phyloP scores from a whole-genome alignment of 306 rosid genomes.

The Prunus dulcis region DNA sequence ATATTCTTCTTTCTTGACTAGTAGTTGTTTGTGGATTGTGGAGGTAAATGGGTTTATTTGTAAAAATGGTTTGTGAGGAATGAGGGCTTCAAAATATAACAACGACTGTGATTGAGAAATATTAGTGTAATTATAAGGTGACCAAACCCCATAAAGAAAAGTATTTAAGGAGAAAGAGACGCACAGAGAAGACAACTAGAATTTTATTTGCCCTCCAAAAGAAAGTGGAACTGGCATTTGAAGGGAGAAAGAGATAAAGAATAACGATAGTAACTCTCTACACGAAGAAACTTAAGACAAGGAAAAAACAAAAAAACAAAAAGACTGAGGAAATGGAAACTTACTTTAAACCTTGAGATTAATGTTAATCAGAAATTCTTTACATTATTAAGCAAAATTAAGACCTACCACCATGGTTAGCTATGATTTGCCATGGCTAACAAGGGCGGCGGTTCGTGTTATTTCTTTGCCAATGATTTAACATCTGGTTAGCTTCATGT shows the following conservation, averaged over 20 bases:
- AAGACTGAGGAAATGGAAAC: too few relatives aligned
- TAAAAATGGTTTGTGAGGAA: neutral
- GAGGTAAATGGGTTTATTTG: neutral
- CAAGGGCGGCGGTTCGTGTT: too few relatives aligned
- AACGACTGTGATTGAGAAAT: neutral
- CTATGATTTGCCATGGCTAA: too few relatives aligned
- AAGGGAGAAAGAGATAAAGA: neutral
- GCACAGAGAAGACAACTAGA: neutral
- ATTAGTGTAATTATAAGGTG: neutral
- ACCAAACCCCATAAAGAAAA: neutral
- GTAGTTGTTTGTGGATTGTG: neutral
- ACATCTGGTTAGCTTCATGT: too few relatives aligned
- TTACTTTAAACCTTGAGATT: too few relatives aligned
- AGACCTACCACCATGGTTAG: too few relatives aligned
- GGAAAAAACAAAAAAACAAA: too few relatives aligned
- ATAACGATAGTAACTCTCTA: too few relatives aligned
- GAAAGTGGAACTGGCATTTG: neutral
- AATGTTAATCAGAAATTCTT: too few relatives aligned
- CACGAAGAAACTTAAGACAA: too few relatives aligned
- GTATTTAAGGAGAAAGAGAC: neutral
- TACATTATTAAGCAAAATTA: too few relatives aligned
- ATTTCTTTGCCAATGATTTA: too few relatives aligned
- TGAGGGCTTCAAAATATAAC: neutral
- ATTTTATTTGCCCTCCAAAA: neutral
- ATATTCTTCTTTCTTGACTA: neutral